A percentile compares a stretch with the other conserved stretches of the same genome.
phyloP scores from a whole-genome alignment of 345 rosid species.

The Cardamine occulta region DNA sequence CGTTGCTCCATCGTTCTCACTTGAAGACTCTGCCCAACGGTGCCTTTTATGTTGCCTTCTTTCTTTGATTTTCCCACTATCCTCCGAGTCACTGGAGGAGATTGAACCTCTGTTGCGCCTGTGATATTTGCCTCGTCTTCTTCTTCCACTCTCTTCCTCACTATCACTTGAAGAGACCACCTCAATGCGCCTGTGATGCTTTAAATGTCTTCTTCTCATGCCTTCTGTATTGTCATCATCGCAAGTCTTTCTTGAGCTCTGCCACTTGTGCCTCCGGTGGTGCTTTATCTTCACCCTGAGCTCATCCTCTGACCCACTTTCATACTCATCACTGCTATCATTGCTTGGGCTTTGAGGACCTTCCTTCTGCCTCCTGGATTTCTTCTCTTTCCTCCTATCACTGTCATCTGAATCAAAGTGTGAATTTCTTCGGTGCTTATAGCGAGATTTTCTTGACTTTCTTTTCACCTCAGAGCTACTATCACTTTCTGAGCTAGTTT shows the following conservation, averaged over 20 bases:
- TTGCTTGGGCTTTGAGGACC: conserved; percentile 48
- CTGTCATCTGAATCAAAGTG: conserved; percentile 57
- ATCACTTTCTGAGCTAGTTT: conserved; percentile 55
- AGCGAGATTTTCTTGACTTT: conserved; percentile 58
- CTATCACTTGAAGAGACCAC: conserved; percentile 44
- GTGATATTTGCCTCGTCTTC: conserved; percentile 45
- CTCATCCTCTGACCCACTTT: conserved; percentile 56
- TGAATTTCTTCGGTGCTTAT: conserved; percentile 59
- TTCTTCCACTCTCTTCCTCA: conserved; percentile 45
- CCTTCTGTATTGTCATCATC: conserved; percentile 44
- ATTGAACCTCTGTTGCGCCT: conserved; percentile 44
- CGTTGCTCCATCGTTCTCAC: conserved; percentile 35
- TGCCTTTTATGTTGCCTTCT: conserved; percentile 47
- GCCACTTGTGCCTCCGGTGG: conserved; percentile 51
- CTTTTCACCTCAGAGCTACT: conserved; percentile 50
- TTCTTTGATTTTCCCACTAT: conserved; percentile 35
- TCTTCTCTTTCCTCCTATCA: conserved; percentile 62
- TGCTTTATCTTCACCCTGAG: conserved; percentile 53
- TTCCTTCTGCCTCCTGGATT: conserved; percentile 53
- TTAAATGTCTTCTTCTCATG: conserved; percentile 41
- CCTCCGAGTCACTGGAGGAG: conserved; percentile 46
- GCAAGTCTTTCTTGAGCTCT: conserved; percentile 45
- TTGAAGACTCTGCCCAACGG: conserved; percentile 37
- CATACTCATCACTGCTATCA: conserved; percentile 50
- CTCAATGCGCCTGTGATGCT: conserved; percentile 34